A percentile compares a stretch with the other conserved stretches of the same genome.
Evolutionary conservation across 768 basidiomycete genomes (phyloP).

Genomic region (Rhizopogon sp.): DNA sequence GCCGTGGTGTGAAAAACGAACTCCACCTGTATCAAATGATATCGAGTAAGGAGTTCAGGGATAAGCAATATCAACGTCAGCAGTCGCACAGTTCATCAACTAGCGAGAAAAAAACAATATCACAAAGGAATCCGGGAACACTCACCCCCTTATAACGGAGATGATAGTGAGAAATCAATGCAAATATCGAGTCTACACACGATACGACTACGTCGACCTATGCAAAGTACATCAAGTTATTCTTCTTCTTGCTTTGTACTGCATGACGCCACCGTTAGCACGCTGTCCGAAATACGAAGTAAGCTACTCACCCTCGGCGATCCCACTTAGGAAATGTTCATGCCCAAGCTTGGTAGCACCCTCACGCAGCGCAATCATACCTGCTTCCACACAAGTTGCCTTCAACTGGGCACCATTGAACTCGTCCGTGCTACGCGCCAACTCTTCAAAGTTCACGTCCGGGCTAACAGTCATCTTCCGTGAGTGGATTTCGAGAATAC

Average conservation of each 20-base stretch:
- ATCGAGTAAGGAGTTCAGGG: neutral
- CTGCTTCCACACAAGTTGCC: conserved; percentile 98
- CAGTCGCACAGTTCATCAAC: neutral
- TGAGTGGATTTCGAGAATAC: conserved; percentile 94
- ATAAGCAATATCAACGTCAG: too few relatives aligned
- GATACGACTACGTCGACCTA: conserved; percentile 30
- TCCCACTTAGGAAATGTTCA: conserved; percentile 94
- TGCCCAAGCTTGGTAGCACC: conserved; percentile 85
- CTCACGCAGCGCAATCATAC: conserved; percentile 96
- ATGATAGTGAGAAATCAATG: neutral
- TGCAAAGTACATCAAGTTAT: conserved; percentile 92
- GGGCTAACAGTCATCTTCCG: conserved; percentile 87
- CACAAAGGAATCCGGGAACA: too few relatives aligned
- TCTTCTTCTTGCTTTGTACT: conserved; percentile 99
- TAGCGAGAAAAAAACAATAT: too few relatives aligned
- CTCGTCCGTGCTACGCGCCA: conserved; percentile 95
- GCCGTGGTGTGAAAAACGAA: neutral
- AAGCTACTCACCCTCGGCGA: conserved; percentile 67
- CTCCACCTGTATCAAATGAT: neutral
- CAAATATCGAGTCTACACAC: neutral
- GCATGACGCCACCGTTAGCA: conserved; percentile 16
- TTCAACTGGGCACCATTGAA: conserved; percentile 98
- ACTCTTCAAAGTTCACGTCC: conserved; percentile 95
- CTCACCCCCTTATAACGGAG: neutral
- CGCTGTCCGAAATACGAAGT: conserved; percentile 13